Evolutionary conservation across 2,329 filamentous ascomycete species (phyloP).

Genomic region (Parascedosporium putredinis): DNA sequence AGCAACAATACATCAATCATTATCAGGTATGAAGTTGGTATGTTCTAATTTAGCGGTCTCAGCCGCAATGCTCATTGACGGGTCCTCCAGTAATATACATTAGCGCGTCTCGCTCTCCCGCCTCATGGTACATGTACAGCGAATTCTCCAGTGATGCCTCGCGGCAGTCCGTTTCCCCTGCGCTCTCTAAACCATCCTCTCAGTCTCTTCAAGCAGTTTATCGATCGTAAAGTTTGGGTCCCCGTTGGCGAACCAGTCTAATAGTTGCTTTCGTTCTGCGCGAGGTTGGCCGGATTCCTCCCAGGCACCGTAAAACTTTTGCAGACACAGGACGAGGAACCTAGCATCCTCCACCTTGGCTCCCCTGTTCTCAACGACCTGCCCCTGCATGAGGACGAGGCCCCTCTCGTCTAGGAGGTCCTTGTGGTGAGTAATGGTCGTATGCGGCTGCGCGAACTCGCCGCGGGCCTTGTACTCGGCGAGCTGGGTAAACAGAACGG

Average conservation of each 20-base stretch:
- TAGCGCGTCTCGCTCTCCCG: too few species aligned
- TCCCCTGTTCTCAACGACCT: slow-evolving; percentile 64
- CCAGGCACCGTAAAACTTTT: slow-evolving; percentile 79
- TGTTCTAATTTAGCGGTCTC: too few species aligned
- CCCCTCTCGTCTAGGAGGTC: slow-evolving; percentile 67
- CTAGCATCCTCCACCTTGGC: slow-evolving; percentile 72
- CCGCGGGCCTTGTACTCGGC: slow-evolving; percentile 87
- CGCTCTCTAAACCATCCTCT: slow-evolving; percentile 53
- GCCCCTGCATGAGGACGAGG: slow-evolving; percentile 77
- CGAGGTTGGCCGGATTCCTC: slow-evolving; percentile 27
- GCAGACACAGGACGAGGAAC: slow-evolving; percentile 85
- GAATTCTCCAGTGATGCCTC: too few species aligned
- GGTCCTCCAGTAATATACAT: too few species aligned
- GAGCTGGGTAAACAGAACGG: slow-evolving; percentile 86
- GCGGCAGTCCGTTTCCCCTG: too few species aligned
- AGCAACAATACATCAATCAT: too few species aligned
- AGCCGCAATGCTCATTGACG: too few species aligned
- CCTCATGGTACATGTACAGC: too few species aligned
- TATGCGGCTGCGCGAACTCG: slow-evolving; percentile 85
- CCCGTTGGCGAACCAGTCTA: slow-evolving; percentile 74
- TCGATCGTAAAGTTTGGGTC: slow-evolving; percentile 74
- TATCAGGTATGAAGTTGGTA: too few species aligned
- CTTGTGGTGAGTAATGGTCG: slow-evolving; percentile 82
- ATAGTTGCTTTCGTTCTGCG: slow-evolving; percentile 54
- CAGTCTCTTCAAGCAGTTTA: slow-evolving; percentile 76